Base-by-base conservation (phyloP, 2,329 filamentous ascomycete species). In the Paecilomyces niveus region DNA sequence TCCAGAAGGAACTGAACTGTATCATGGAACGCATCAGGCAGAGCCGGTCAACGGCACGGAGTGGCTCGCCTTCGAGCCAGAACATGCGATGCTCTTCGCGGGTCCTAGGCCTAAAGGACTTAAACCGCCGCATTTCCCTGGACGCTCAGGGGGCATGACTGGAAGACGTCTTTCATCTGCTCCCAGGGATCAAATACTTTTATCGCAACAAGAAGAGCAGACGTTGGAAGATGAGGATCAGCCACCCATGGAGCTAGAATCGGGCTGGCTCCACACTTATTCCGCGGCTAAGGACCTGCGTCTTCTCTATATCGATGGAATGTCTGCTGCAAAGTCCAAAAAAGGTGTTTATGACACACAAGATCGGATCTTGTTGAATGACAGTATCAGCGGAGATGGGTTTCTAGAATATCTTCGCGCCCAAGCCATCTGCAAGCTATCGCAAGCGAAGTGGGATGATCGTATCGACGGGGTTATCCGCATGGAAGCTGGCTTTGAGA, bases 51-150 rank as follows among this genome's bases (percentile, higher is more conserved):
- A 72, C 2, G 81, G 78, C 0, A 81, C 79, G 2, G 85, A 91
- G 65, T 91, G 89, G 88, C 76, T 92, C 1, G 89, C 89, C 0
- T 92, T 91, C 66, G 89, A 92, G 69, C 81, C 87, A 3, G 88
- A 92, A 65, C 89, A 92, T 71, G 86, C 88, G 0, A 78, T 88
- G 63, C 68, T 78, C 2, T 91, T 92, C 72, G 85, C 87, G 0
- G 56, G 63, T n/a, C 60, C 64, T 3, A 53, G 26, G 26, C 53
- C n/a, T 13, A 10, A 33, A 4, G 39, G 45, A 35, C n/a, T 26
- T 22, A 31, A 35, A 24, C 21, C 29, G 10, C 55, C 55, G 15
- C 39, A 45, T 45, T 18, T 45, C 15, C 24, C 22, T 11, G 54
- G 39, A 4, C 24, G 11, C 11, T 51, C 29, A 2, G 21, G 33